These are phyloP conservation scores for Botrytis fabae DNA, from an alignment of 2,329 filamentous ascomycete genomes.

Conservation along the genomic window DNA sequence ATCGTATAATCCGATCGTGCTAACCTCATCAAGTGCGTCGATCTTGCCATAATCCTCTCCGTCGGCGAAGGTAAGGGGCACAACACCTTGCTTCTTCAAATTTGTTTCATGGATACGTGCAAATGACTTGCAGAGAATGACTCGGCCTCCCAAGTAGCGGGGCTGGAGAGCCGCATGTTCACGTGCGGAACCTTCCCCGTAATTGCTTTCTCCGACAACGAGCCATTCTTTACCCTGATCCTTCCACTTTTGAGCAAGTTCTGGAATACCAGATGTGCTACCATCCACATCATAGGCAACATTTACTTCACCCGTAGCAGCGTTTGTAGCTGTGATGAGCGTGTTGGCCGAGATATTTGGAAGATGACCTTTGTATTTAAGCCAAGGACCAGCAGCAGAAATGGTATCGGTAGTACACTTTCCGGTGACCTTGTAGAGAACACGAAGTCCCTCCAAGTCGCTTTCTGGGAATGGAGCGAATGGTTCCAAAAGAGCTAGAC, in stretches of 20 bases:
- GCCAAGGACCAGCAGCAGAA: slow-evolving; percentile 92
- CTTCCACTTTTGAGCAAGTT: slow-evolving; percentile 84
- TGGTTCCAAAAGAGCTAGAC: slow-evolving; percentile 86
- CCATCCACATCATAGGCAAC: slow-evolving; percentile 85
- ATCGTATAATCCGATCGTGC: slow-evolving; percentile 79
- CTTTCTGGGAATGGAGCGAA: slow-evolving; percentile 78
- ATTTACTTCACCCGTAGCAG: slow-evolving; percentile 89
- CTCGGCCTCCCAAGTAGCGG: slow-evolving; percentile 80
- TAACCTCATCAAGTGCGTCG: slow-evolving; percentile 77
- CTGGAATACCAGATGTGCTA: slow-evolving; percentile 74
- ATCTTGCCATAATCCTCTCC: slow-evolving; percentile 87
- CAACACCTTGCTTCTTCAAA: slow-evolving; percentile 95
- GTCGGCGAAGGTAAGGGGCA: slow-evolving; percentile 87
- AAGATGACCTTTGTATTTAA: slow-evolving; percentile 99
- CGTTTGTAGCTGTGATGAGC: slow-evolving; percentile 91
- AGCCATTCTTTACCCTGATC: slow-evolving; percentile 76
- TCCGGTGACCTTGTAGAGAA: slow-evolving; percentile 93
- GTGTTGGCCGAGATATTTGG: slow-evolving; percentile 98
- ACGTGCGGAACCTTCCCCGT: slow-evolving; percentile 85
- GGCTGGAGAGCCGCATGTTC: slow-evolving; percentile 91
- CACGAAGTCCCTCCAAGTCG: slow-evolving; percentile 75
- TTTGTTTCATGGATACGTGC: slow-evolving; percentile 95
- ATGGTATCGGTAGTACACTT: slow-evolving; percentile 99
- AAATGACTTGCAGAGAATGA: slow-evolving; percentile 85
- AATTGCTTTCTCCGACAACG: slow-evolving; percentile 96